phyloP scores from a whole-genome alignment of 305 asterid species.

The Solanum aculeatissimum region DNA sequence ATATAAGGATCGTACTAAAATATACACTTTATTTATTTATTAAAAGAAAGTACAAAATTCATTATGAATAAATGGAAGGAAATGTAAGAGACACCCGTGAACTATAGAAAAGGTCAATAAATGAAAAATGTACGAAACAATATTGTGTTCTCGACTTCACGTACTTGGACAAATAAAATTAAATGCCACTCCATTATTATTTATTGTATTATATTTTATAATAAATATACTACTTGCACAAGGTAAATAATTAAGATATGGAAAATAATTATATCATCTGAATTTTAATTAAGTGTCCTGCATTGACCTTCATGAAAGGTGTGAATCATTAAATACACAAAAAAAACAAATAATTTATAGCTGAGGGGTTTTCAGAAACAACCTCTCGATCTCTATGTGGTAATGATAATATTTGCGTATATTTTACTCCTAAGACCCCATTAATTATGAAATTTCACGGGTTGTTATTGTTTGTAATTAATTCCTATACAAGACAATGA shows the following conservation, averaged over 20 bases:
- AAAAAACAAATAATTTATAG: too few species aligned
- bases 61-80: background rate
- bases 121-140: background rate
- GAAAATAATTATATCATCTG: background rate
- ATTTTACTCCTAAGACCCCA: too few species aligned
- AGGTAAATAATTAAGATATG: background rate
- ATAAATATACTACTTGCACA: background rate
- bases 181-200: background rate
- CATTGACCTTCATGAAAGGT: background rate
- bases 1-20: background rate
- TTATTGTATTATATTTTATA: too few species aligned
- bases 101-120: background rate
- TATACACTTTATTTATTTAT: background rate
- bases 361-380: too few species aligned
- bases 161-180: background rate
- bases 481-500: background rate
- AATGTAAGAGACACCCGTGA: background rate
- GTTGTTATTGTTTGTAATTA: background rate
- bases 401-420: too few species aligned
- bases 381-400: rapidly evolving
- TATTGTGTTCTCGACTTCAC: background rate
- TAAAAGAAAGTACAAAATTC: background rate
- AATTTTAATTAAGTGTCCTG: background rate
- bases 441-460: too few species aligned
- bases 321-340: background rate